Conservation (phyloP, 495 filamentous ascomycete species). For the Parathielavia appendiculata region DNA sequence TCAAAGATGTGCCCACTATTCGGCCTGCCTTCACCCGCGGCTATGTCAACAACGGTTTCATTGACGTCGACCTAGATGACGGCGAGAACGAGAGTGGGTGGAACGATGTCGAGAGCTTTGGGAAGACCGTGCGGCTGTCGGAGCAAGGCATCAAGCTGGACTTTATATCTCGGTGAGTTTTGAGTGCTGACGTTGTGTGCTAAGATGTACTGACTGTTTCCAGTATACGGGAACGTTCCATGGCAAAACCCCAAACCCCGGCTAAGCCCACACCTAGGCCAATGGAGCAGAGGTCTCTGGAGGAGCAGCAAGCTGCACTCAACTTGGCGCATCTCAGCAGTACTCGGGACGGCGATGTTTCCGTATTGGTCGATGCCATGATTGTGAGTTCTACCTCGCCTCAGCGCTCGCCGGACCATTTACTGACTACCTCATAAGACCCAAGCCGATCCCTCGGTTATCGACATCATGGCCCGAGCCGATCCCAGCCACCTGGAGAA, state of each 20-base stretch:
- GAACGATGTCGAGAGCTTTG: slow-evolving; percentile 45
- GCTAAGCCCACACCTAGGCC: slow-evolving; percentile 1
- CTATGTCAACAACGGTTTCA: slow-evolving; percentile 66
- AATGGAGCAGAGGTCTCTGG: slow-evolving; percentile 20
- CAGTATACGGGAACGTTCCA: not conserved
- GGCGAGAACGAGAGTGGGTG: slow-evolving; percentile 42
- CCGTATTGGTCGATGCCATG: slow-evolving; percentile 39
- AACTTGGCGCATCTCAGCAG: slow-evolving; percentile 48
- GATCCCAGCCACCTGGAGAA: slow-evolving; percentile 28
- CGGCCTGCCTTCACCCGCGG: slow-evolving; percentile 52
- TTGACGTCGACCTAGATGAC: slow-evolving; percentile 68
- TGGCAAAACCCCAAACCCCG: not conserved
- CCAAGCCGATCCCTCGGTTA: slow-evolving; percentile 22
- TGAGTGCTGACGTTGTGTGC: not conserved
- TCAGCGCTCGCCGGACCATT: slow-evolving; percentile 13
- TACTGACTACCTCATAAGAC: slow-evolving; percentile 17
- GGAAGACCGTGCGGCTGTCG: slow-evolving; percentile 61
- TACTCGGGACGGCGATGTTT: slow-evolving; percentile 27
- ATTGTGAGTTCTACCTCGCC: slow-evolving; percentile 33
- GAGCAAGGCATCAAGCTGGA: slow-evolving; percentile 72
- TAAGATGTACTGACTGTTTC: not conserved
- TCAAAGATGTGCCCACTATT: slow-evolving; percentile 45
- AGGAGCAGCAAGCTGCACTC: slow-evolving; percentile 52
- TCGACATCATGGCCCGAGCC: slow-evolving; percentile 36
- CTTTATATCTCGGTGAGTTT: slow-evolving; percentile 55